Evolutionary conservation across 208 protist species (phyloP).

Genomic region (Trypanosoma congolense): DNA sequence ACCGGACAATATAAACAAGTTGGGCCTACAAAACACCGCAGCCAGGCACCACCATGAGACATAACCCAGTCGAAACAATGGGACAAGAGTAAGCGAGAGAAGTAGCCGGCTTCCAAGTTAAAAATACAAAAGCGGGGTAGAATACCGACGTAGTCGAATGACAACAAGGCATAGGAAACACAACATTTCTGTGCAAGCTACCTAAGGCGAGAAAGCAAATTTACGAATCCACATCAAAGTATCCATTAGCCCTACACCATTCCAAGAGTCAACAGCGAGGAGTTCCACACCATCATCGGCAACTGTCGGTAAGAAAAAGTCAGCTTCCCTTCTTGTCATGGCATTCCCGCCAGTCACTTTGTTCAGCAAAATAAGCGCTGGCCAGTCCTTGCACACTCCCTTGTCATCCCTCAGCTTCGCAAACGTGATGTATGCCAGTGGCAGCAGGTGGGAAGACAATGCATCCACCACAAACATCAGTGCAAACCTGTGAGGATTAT

Average conservation of each 20-base stretch:
- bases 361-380: slow-evolving; percentile 49
- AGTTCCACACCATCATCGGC: slow-evolving; percentile 9
- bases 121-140: too few species aligned
- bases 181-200: background rate
- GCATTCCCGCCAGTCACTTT: slow-evolving; percentile 39
- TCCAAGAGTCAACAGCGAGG: slow-evolving; percentile 74
- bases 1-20: too few species aligned
- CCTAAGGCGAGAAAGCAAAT: slow-evolving; percentile 9
- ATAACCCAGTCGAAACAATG: too few species aligned
- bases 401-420: slow-evolving; percentile 26
- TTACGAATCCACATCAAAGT: slow-evolving; percentile 37
- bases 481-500: slow-evolving; percentile 9
- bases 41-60: too few species aligned
- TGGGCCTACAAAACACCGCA: too few species aligned
- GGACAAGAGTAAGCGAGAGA: too few species aligned
- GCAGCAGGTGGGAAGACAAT: slow-evolving; percentile 48
- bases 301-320: slow-evolving; percentile 25
- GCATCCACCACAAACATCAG: slow-evolving; percentile 75
- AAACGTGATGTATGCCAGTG: slow-evolving; percentile 31
- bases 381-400: slow-evolving; percentile 51
- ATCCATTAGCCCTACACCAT: slow-evolving; percentile 55
- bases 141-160: background rate
- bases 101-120: too few species aligned
- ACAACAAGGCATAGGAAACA: background rate
- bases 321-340: slow-evolving; percentile 43